These are phyloP conservation scores for Coemansia reversa DNA, from an alignment of 192 early-diverging fungal genomes.

Conservation along the genomic window DNA sequence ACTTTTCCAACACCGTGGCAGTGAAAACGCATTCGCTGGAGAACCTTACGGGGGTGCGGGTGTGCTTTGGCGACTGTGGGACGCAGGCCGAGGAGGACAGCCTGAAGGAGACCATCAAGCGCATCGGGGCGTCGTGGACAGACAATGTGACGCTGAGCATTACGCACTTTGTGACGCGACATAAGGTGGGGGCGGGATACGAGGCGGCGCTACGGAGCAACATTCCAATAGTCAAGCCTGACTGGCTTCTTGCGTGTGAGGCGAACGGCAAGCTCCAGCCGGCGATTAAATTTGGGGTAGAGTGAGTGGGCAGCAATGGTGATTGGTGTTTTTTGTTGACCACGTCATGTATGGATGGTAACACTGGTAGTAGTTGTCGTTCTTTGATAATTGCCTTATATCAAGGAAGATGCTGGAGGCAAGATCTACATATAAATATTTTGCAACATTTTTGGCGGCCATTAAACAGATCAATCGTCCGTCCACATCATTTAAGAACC, in stretches of 20 bases:
- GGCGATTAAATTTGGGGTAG: conserved; percentile 48
- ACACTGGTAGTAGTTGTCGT: background rate
- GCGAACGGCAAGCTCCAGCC: conserved; percentile 85
- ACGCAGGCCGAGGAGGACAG: conserved; percentile 69
- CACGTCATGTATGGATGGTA: background rate
- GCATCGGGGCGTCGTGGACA: conserved; percentile 87
- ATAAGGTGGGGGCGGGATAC: conserved; percentile 82
- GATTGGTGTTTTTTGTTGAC: background rate
- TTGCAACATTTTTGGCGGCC: too few species aligned
- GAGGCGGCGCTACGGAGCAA: conserved; percentile 84
- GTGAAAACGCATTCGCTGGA: conserved; percentile 90
- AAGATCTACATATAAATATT: too few species aligned
- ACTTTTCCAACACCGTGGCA: conserved; percentile 72
- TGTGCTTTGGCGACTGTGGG: conserved; percentile 92
- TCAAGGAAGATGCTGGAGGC: too few species aligned
- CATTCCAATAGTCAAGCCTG: conserved; percentile 93
- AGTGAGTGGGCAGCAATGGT: conserved; percentile 1
- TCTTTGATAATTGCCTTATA: too few species aligned
- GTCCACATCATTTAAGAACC: too few species aligned
- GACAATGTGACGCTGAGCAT: conserved; percentile 82
- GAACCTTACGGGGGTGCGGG: conserved; percentile 95
- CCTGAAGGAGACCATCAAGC: conserved; percentile 71
- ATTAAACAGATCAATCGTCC: too few species aligned
- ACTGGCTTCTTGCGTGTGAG: conserved; percentile 93
- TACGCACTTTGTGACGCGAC: conserved; percentile 89